phyloP scores from a whole-genome alignment of 106 monocot genomes.

The Acorus gramineus region DNA sequence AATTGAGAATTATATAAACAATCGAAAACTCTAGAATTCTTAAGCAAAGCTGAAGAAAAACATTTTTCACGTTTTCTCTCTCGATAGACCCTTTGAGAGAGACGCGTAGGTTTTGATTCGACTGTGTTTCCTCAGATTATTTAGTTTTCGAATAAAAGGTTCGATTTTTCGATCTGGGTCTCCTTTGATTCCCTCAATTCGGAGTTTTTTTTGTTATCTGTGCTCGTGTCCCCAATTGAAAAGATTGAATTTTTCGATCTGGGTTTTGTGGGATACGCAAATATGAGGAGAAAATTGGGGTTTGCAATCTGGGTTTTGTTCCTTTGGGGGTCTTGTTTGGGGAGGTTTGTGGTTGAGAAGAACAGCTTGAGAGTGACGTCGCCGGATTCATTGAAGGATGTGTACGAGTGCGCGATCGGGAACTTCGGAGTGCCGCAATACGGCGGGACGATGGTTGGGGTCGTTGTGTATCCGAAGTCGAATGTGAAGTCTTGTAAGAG shows the following conservation, averaged over 20 bases:
- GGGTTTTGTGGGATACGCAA: not conserved
- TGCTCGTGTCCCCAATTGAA: not conserved
- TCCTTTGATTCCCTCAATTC: not conserved
- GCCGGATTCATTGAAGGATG: slow-evolving; percentile 39
- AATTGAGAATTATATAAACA: too few species aligned
- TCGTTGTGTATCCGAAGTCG: slow-evolving; percentile 51
- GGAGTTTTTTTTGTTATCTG: not conserved
- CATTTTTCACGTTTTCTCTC: too few species aligned
- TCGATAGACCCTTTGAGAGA: too few species aligned
- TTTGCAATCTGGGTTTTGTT: slow-evolving; percentile 29
- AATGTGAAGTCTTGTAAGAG: slow-evolving; percentile 46
- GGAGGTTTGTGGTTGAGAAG: slow-evolving; percentile 71
- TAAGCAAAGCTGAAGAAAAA: too few species aligned
- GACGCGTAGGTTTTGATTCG: too few species aligned
- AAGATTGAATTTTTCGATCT: slow-evolving; percentile 1
- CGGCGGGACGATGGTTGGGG: slow-evolving; percentile 58
- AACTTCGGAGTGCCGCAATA: slow-evolving; percentile 76
- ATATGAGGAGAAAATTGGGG: slow-evolving; percentile 25
- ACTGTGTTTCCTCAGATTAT: not conserved
- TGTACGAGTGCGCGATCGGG: slow-evolving; percentile 65
- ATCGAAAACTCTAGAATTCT: too few species aligned
- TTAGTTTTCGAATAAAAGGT: not conserved
- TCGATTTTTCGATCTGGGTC: not conserved
- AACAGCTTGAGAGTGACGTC: slow-evolving; percentile 69
- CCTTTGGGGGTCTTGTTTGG: slow-evolving; percentile 30